A percentile compares a stretch with the other conserved stretches of the same genome.
phyloP scores from a whole-genome alignment of 2,329 filamentous ascomycete species.

The Colletotrichum cordylinicola region DNA sequence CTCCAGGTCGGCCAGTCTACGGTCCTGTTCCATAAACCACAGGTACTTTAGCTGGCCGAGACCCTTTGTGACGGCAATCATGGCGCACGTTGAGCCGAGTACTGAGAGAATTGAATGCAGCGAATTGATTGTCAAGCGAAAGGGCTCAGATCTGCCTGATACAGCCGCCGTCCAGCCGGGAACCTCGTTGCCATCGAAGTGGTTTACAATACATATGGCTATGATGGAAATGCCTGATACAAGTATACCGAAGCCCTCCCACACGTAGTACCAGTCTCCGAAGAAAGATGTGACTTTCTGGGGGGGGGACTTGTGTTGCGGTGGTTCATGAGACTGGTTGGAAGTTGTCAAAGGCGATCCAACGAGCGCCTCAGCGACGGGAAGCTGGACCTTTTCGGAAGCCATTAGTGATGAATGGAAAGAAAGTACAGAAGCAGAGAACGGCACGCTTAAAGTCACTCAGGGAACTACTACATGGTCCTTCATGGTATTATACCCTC shows the following conservation, averaged over 20 bases:
- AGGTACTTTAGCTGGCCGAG: conserved; percentile 13
- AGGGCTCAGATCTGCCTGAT: background rate
- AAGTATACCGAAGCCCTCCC: conserved; percentile 7
- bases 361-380: background rate
- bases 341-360: background rate
- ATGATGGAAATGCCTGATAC: background rate
- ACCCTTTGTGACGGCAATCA: conserved; percentile 12
- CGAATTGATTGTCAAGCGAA: background rate
- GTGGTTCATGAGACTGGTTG: background rate
- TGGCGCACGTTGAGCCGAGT: conserved; percentile 11
- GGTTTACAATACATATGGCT: background rate
- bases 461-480: too few relatives aligned
- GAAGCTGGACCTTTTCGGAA: background rate
- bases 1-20: conserved; percentile 9
- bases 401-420: background rate
- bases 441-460: background rate
- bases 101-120: background rate
- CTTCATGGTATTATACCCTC: too few relatives aligned
- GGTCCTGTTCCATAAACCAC: conserved; percentile 12
- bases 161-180: background rate
- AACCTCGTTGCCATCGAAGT: background rate
- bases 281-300: background rate
- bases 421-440: background rate
- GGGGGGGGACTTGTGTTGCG: background rate
- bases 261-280: conserved; percentile 1